phyloP scores from a whole-genome alignment of 73 alveolate species.

The Tetrahymena borealis region DNA sequence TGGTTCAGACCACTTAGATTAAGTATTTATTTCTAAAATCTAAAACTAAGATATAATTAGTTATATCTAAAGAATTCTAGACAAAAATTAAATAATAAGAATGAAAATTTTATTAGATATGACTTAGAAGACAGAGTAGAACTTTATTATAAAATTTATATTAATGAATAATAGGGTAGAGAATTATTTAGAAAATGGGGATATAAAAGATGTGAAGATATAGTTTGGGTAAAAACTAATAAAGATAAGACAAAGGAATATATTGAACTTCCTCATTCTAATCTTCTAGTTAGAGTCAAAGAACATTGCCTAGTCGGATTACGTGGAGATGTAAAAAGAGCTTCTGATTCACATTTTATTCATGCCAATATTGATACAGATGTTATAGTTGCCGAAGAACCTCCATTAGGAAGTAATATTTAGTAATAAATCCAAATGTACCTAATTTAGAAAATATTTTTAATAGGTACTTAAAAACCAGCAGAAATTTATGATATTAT shows the following conservation, averaged over 20 bases:
- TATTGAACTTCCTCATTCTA: constrained; percentile 24
- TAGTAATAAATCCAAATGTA: background rate
- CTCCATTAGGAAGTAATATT: constrained; percentile 51
- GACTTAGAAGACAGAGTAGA: too few relatives aligned
- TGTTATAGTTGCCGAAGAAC: constrained; percentile 86
- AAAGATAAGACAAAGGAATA: constrained; percentile 22
- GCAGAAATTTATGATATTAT: constrained; percentile 87
- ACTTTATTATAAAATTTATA: background rate
- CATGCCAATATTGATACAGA: constrained; percentile 97
- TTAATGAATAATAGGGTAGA: constrained; percentile 32
- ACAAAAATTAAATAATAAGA: too few relatives aligned
- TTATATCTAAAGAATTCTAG: too few relatives aligned
- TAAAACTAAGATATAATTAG: too few relatives aligned
- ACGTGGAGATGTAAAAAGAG: constrained; percentile 93
- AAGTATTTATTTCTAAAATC: background rate
- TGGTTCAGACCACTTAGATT: constrained; percentile 65
- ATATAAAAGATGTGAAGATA: constrained; percentile 94
- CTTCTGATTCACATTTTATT: constrained; percentile 87
- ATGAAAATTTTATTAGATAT: too few relatives aligned
- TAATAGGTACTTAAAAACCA: constrained; percentile 79
- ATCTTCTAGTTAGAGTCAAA: constrained; percentile 66
- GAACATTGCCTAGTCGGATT: constrained; percentile 95
- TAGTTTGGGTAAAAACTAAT: constrained; percentile 85
- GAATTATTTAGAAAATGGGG: constrained; percentile 91
- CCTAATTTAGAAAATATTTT: constrained; percentile 21